These are phyloP conservation scores for Pseudonectria buxi DNA, from an alignment of 2,329 filamentous ascomycete genomes.

Conservation along the genomic window DNA sequence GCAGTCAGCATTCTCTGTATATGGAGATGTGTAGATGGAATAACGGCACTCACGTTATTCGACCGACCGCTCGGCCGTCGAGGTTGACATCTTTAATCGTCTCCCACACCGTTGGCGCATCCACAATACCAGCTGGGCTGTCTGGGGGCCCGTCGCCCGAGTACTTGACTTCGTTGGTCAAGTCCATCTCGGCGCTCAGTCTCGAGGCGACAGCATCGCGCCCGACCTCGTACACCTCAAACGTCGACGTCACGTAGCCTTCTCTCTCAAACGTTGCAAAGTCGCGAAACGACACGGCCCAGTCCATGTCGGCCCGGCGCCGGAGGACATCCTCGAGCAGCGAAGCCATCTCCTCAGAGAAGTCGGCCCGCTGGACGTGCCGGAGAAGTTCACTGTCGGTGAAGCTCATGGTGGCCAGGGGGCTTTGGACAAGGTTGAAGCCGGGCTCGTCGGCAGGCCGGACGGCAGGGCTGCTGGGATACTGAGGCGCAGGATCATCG, in stretches of 20 bases:
- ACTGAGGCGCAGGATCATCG: slow-evolving; percentile 3
- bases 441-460: slow-evolving; percentile 12
- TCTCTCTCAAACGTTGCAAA: slow-evolving; percentile 32
- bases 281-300: slow-evolving; percentile 23
- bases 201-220: slow-evolving; percentile 35
- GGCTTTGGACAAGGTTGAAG: slow-evolving; percentile 9
- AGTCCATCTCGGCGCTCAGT: slow-evolving; percentile 23
- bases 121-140: slow-evolving; percentile 25
- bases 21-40: too few relatives aligned
- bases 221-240: slow-evolving; percentile 51
- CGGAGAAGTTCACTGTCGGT: slow-evolving; percentile 36
- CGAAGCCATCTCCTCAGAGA: slow-evolving; percentile 32
- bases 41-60: slow-evolving; percentile 46
- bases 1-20: slow-evolving; percentile 8
- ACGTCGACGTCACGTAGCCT: slow-evolving; percentile 42
- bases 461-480: slow-evolving; percentile 3
- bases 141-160: slow-evolving; percentile 19
- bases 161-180: slow-evolving; percentile 18
- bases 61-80: slow-evolving; percentile 40
- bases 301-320: slow-evolving; percentile 27
- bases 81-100: slow-evolving; percentile 32
- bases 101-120: slow-evolving; percentile 36
- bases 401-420: slow-evolving; percentile 23
- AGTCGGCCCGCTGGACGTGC: slow-evolving; percentile 34
- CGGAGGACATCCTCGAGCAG: slow-evolving; percentile 32